Base-by-base conservation (phyloP, 2,329 filamentous ascomycete genomes). In the Cladosporium sphaerospermum region DNA sequence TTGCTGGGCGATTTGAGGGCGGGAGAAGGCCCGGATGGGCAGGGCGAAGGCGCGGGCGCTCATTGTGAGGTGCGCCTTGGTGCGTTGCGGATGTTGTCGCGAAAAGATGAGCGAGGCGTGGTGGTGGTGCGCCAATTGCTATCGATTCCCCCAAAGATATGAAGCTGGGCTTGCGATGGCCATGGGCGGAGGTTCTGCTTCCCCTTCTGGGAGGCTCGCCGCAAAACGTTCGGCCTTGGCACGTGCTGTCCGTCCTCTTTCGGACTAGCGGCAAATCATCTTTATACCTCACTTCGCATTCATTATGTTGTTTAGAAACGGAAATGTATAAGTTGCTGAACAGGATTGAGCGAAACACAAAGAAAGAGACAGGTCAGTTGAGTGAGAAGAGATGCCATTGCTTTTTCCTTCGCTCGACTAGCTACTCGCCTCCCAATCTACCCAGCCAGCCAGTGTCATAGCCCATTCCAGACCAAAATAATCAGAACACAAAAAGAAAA, bases 11-110 rank as follows among this genome's bases (percentile, higher is more conserved):
- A 53, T 53, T 13, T 54, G 23, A 10, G 56, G 41, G 31, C 58
- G 51, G 33, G 45, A 59, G 18, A 61, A 46, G 23, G 55, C 57
- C 49, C 65, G 56, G 45, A 67, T 53, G 18, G 65, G 60, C 32
- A 65, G 41, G 11, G 54, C 46, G 42, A 66, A 41, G 8, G 57
- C 54, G 43, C 60, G 57, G 54, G 58, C 58, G 45, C 57, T 61
- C 64, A 66, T 66, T 31, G 14, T 58, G 55, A 5, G 23, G 23
- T 28, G 23, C 23, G 18, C 36, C 11, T n/a, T 11, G 13, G 11
- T n/a, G 16, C 16, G 3, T 39, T n/a, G 23, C 23, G 5, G n/a
- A 39, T 16, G 36, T n/a, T 39, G 4, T 36, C 34, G 34, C 9
- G 10, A 36, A n/a, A 9, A 5, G 34, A n/a, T 36, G 9, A 4